Evolutionary conservation across 1,284 basidiomycete species (phyloP).

Genomic region (Sparassis latifolia): DNA sequence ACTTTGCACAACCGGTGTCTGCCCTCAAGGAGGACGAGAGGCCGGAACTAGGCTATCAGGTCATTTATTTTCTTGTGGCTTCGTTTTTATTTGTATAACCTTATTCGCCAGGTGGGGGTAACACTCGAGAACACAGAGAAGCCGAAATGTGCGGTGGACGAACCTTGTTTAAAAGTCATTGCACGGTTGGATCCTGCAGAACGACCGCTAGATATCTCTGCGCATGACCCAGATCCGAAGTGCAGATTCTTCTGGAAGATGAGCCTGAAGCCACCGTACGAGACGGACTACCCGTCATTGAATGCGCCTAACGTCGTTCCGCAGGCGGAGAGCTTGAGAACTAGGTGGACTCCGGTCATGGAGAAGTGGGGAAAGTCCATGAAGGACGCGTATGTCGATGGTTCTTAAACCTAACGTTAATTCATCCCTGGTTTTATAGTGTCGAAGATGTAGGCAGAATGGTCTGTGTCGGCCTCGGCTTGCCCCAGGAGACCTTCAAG

Average conservation of each 20-base stretch:
- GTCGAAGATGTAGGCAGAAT: conserved; percentile 80
- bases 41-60: conserved; percentile 71
- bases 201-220: conserved; percentile 75
- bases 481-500: conserved; percentile 60
- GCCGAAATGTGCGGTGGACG: conserved; percentile 77
- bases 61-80: conserved; percentile 1
- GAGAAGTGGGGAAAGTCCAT: conserved; percentile 81
- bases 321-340: conserved; percentile 42
- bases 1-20: conserved; percentile 69
- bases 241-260: conserved; percentile 92
- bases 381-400: conserved; percentile 67
- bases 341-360: conserved; percentile 64
- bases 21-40: conserved; percentile 69
- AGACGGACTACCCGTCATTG: conserved; percentile 67
- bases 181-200: conserved; percentile 67
- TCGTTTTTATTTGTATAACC: neutral
- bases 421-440: conserved; percentile 29
- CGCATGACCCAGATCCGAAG: conserved; percentile 82
- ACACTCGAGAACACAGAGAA: conserved; percentile 93
- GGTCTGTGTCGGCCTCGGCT: conserved; percentile 74
- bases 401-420: neutral
- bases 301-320: conserved; percentile 82
- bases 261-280: conserved; percentile 69
- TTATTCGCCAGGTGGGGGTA: conserved; percentile 49
- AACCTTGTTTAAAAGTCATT: conserved; percentile 69